phyloP scores from a whole-genome alignment of 768 basidiomycete genomes.

The Lentinula sp. region DNA sequence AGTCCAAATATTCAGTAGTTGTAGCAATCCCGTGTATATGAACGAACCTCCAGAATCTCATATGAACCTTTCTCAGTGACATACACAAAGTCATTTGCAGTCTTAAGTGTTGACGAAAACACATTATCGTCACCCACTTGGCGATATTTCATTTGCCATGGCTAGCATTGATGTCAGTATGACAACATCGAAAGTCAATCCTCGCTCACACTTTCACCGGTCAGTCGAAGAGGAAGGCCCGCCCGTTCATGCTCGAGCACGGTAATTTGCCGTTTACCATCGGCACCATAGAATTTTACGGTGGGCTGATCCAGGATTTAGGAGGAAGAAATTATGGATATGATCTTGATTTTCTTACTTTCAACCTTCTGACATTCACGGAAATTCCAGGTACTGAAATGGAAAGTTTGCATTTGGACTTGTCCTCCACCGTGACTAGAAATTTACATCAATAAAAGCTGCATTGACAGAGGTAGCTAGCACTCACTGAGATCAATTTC shows the following conservation, averaged over 20 bases:
- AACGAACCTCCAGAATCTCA: slow-evolving; percentile 60
- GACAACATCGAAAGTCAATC: not conserved
- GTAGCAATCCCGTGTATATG: not conserved
- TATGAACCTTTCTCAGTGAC: slow-evolving; percentile 77
- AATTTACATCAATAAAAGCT: not conserved
- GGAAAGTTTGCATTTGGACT: slow-evolving; percentile 76
- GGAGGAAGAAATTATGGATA: not conserved
- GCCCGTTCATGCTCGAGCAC: slow-evolving; percentile 72
- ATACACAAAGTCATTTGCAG: slow-evolving; percentile 65
- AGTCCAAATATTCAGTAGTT: slow-evolving; percentile 19
- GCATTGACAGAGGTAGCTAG: not conserved
- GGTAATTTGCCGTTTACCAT: slow-evolving; percentile 47
- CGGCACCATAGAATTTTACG: slow-evolving; percentile 75
- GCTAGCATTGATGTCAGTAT: slow-evolving; percentile 37
- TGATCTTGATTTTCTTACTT: slow-evolving; percentile 38
- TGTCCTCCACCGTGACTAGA: slow-evolving; percentile 79
- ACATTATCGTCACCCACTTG: slow-evolving; percentile 36
- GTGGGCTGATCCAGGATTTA: slow-evolving; percentile 55
- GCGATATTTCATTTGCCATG: slow-evolving; percentile 82
- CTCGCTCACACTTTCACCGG: slow-evolving; percentile 77
- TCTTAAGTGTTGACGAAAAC: slow-evolving; percentile 35
- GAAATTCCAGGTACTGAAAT: slow-evolving; percentile 72
- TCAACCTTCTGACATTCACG: slow-evolving; percentile 78
- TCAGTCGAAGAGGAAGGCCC: slow-evolving; percentile 75
- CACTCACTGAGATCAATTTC: slow-evolving; percentile 67